These are phyloP conservation scores for Annona cherimola DNA, from an alignment of 164 flowering plant genomes.

Conservation along the genomic window DNA sequence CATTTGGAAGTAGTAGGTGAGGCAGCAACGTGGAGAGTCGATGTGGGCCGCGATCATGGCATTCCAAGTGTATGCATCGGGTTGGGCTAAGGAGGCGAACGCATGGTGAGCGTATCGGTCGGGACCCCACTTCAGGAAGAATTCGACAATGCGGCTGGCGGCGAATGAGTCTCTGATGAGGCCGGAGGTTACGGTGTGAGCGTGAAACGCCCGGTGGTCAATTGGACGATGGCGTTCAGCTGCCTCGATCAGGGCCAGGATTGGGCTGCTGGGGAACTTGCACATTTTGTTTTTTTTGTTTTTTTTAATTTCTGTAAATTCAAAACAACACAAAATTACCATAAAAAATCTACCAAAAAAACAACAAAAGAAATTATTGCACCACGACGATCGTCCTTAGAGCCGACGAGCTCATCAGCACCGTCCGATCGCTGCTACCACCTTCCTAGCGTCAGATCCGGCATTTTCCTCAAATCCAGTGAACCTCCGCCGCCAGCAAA, in stretches of 20 bases:
- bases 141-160: conserved; percentile 17
- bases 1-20: conserved; percentile 17
- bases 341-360: too few species aligned
- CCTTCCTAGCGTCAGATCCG: too few species aligned
- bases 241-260: conserved; percentile 8
- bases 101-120: conserved; percentile 5
- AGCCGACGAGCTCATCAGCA: too few species aligned
- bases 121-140: conserved; percentile 5
- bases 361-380: too few species aligned
- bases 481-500: too few species aligned
- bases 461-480: too few species aligned
- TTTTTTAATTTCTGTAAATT: too few species aligned
- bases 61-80: conserved; percentile 24
- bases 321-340: too few species aligned
- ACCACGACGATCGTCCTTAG: too few species aligned
- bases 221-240: neutral
- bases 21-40: neutral
- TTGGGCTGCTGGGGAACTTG: conserved; percentile 2
- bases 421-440: too few species aligned
- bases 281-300: too few species aligned
- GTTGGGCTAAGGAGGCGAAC: conserved; percentile 13
- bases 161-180: conserved; percentile 16
- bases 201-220: conserved; percentile 16
- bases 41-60: conserved; percentile 15
- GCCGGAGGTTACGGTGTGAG: conserved; percentile 17